phyloP scores from a whole-genome alignment of 768 basidiomycete genomes.

The Lactifluus hygrophoroides region DNA sequence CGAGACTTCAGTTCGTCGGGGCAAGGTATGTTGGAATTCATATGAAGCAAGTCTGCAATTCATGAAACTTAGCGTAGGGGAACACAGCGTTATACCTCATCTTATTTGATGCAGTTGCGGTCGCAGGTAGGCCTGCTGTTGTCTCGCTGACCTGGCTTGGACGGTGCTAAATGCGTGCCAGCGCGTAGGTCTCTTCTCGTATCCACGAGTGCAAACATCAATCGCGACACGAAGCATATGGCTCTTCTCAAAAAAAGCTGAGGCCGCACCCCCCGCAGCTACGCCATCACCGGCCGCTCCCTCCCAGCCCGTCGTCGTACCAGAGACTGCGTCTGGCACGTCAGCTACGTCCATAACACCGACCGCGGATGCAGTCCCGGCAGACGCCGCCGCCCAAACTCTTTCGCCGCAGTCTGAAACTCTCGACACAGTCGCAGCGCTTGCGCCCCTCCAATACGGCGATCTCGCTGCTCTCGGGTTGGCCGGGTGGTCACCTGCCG shows the following conservation, averaged over 20 bases:
- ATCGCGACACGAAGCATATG: constrained; percentile 9
- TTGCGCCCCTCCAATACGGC: constrained; percentile 55
- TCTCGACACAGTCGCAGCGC: constrained; percentile 6
- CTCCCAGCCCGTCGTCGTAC: neutral
- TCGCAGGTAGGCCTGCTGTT: neutral
- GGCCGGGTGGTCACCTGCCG: constrained; percentile 54
- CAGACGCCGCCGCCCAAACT: neutral
- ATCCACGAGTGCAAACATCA: neutral
- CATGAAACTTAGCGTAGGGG: neutral
- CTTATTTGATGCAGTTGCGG: neutral
- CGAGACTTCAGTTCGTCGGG: constrained; percentile 11
- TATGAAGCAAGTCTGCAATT: neutral
- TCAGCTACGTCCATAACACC: neutral
- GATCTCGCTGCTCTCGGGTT: constrained; percentile 66
- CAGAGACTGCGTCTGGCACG: neutral
- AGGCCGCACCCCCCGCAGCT: neutral
- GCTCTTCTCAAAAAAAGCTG: constrained; percentile 10
- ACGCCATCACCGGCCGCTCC: neutral
- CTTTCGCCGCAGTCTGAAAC: neutral
- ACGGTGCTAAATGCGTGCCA: neutral
- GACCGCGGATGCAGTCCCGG: neutral
- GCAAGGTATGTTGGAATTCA: constrained; percentile 1
- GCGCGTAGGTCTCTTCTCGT: neutral
- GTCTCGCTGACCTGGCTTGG: neutral
- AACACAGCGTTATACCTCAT: constrained; percentile 1